Evolutionary conservation across 371 early-diverging fungal species (phyloP).

Genomic region (Mucor irregularis): DNA sequence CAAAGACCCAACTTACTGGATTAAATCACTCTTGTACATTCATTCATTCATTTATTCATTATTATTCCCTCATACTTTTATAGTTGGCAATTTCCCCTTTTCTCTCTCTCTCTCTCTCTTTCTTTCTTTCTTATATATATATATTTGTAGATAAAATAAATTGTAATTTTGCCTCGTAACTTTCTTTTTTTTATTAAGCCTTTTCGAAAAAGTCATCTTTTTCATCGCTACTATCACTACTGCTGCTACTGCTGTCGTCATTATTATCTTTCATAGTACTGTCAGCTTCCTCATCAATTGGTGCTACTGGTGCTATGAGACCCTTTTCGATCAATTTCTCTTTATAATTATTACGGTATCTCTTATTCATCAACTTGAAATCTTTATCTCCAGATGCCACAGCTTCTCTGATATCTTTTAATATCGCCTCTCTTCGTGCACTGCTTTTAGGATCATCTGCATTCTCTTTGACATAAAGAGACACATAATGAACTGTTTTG

Average conservation of each 20-base stretch:
- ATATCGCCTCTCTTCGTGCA: conserved; percentile 18
- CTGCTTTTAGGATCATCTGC: conserved; percentile 18
- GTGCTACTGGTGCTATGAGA: conserved; percentile 16
- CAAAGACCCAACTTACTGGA: conserved; percentile 2
- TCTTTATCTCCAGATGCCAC: conserved; percentile 26
- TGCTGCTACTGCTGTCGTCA: neutral
- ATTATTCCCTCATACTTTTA: no score
- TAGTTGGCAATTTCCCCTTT: no score
- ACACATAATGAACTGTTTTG: conserved; percentile 35
- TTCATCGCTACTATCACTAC: conserved; percentile 3
- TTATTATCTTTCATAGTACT: conserved; percentile 3
- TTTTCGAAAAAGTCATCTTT: conserved; percentile 36
- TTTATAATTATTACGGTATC: conserved; percentile 36
- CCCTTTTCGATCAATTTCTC: conserved; percentile 29
- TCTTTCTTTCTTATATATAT: no score
- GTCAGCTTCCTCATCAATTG: conserved; percentile 18
- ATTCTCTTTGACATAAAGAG: conserved; percentile 30
- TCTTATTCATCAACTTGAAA: conserved; percentile 20
- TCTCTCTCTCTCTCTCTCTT: no score
- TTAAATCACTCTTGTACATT: neutral
- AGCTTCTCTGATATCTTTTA: conserved; percentile 25
- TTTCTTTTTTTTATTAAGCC: neutral
- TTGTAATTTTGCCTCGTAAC: no score
- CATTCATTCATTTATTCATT: neutral
- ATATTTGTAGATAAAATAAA: no score